Conservation (phyloP, 345 rosid species). For the Garcia nutans region DNA sequence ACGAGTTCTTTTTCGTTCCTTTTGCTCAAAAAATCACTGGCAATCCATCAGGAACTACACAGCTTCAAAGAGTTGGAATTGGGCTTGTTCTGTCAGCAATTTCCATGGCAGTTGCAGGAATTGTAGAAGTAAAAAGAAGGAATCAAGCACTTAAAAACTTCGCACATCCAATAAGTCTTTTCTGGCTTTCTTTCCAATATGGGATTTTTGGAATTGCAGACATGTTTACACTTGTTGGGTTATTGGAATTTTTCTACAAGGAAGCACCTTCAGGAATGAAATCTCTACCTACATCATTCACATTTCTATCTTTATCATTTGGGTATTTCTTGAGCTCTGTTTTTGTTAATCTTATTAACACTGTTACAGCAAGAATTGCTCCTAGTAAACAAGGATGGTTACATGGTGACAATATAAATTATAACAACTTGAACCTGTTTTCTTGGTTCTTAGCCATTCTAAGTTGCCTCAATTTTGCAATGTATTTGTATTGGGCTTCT, state of each 20-base stretch:
- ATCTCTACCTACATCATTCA: conserved; percentile 29
- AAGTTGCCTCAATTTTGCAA: conserved; percentile 23
- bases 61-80: conserved; percentile 29
- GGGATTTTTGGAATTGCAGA: conserved; percentile 35
- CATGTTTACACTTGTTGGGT: conserved; percentile 37
- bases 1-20: conserved; percentile 26
- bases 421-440: conserved; percentile 25
- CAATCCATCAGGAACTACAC: conserved; percentile 29
- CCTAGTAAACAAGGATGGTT: conserved; percentile 29
- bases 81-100: conserved; percentile 27
- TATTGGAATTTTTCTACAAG: conserved; percentile 35
- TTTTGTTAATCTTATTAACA: conserved; percentile 24
- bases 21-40: conserved; percentile 23
- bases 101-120: conserved; percentile 27
- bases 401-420: conserved; percentile 15
- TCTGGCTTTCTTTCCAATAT: conserved; percentile 30
- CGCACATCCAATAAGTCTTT: conserved; percentile 7
- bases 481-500: conserved; percentile 24
- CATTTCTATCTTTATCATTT: conserved; percentile 23
- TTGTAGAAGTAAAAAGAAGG: conserved; percentile 26
- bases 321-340: conserved; percentile 34
- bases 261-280: conserved; percentile 38
- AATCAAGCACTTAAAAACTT: background rate
- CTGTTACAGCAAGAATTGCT: conserved; percentile 11
- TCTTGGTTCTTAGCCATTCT: conserved; percentile 32